A percentile compares a stretch with the other conserved stretches of the same genome.
Evolutionary conservation across 2,329 filamentous ascomycete genomes (phyloP).

Genomic region (Hypoxylon sp.): DNA sequence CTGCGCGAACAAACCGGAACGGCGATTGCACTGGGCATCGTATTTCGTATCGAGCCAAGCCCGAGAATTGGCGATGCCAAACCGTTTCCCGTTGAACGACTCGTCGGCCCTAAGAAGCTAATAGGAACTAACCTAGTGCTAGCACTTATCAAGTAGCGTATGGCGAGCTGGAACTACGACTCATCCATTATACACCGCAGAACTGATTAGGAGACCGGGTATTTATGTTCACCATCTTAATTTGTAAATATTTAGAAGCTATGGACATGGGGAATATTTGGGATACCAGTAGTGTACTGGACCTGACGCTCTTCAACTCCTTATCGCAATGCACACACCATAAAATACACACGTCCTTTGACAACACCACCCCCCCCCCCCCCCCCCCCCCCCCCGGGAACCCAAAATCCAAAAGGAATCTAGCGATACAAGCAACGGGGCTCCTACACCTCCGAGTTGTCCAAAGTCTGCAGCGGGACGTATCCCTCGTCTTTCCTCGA

Average conservation of each 20-base stretch:
- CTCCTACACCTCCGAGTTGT: slow-evolving; percentile 53
- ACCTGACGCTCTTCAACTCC: slow-evolving; percentile 22
- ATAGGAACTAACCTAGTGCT: slow-evolving; percentile 11
- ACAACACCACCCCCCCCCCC: no score
- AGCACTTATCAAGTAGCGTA: slow-evolving; percentile 3
- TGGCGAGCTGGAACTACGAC: slow-evolving; percentile 9
- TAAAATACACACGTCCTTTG: background rate
- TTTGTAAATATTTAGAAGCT: slow-evolving; percentile 20
- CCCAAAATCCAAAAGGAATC: slow-evolving; percentile 2
- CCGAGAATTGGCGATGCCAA: slow-evolving; percentile 4
- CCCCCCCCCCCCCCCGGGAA: background rate
- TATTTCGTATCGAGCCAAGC: slow-evolving; percentile 14
- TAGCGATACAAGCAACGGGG: slow-evolving; percentile 10
- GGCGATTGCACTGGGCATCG: background rate
- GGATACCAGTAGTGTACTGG: background rate
- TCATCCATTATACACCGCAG: background rate
- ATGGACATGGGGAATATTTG: slow-evolving; percentile 29
- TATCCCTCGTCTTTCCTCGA: slow-evolving; percentile 68
- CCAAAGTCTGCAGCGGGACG: slow-evolving; percentile 70
- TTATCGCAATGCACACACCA: slow-evolving; percentile 22
- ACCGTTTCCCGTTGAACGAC: background rate
- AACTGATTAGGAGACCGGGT: background rate
- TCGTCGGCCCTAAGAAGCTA: slow-evolving; percentile 7
- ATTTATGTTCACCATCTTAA: slow-evolving; percentile 5
- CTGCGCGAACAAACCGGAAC: slow-evolving; percentile 14